A percentile compares a stretch with the other conserved stretches of the same genome.
Evolutionary conservation across 306 rosid genomes (phyloP).

Genomic region (Ziziphus jujuba): DNA sequence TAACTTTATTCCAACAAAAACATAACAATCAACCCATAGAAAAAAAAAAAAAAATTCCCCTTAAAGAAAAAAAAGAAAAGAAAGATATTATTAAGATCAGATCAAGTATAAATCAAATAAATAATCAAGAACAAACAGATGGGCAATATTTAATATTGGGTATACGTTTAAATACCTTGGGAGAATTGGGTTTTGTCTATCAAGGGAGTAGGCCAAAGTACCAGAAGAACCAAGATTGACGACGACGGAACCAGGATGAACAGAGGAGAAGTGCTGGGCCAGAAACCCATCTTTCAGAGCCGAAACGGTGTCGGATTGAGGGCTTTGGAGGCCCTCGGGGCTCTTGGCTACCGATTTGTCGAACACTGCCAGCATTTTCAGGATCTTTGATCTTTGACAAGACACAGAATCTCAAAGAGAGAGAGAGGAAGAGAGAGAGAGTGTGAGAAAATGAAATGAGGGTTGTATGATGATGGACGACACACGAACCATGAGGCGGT

Average conservation of each 20-base stretch:
- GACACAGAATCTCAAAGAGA: not conserved
- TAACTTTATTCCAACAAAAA: not conserved
- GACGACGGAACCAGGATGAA: conserved; percentile 63
- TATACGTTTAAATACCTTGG: conserved; percentile 64
- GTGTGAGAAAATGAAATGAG: not conserved
- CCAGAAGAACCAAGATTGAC: conserved; percentile 70
- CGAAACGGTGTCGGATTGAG: conserved; percentile 55
- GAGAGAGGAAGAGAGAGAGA: not conserved
- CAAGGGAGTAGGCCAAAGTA: conserved; percentile 56
- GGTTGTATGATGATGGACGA: not conserved
- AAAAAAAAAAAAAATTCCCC: not conserved
- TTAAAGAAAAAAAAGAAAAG: conserved; percentile 1
- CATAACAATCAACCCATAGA: not conserved
- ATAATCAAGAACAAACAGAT: conserved; percentile 4
- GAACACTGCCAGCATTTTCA: conserved; percentile 84
- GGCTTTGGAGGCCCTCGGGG: conserved; percentile 74
- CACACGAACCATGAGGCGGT: too few species aligned
- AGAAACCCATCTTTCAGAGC: conserved; percentile 74
- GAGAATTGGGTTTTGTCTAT: conserved; percentile 72
- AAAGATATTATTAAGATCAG: conserved; percentile 1
- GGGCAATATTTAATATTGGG: not conserved
- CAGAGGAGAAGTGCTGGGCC: conserved; percentile 58
- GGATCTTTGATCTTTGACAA: conserved; percentile 12
- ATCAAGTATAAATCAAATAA: not conserved
- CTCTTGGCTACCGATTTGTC: conserved; percentile 81